These are phyloP conservation scores for Torulaspora indica DNA, from an alignment of 805 yeast genomes.

Conservation along the genomic window DNA sequence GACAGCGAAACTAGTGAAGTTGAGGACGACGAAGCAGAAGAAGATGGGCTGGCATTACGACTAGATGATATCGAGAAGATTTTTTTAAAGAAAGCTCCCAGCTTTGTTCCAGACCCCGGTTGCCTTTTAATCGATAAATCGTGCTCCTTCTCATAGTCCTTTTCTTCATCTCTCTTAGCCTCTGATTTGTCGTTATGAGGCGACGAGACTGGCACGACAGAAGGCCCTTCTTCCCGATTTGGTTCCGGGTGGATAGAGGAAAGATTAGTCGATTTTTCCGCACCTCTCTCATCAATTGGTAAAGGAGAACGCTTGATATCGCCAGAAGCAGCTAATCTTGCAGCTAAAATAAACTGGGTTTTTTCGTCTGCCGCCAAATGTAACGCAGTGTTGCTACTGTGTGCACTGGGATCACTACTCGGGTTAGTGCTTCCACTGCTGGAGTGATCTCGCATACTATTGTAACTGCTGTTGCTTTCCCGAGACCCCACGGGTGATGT, in stretches of 20 bases:
- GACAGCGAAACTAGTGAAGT: neutral
- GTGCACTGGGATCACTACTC: slow-evolving; percentile 11
- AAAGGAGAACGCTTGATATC: no score
- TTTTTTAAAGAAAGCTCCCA: slow-evolving; percentile 16
- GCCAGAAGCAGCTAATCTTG: no score
- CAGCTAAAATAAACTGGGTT: neutral
- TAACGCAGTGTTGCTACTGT: slow-evolving; percentile 8
- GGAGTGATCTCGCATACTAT: slow-evolving; percentile 15
- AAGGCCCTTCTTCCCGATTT: no score
- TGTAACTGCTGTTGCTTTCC: slow-evolving; percentile 14
- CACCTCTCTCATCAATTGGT: no score
- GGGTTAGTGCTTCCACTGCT: slow-evolving; percentile 8
- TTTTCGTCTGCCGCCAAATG: neutral
- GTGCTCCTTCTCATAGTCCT: neutral
- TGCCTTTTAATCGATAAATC: neutral
- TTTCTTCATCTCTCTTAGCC: neutral
- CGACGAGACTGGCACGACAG: no score
- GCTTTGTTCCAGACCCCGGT: slow-evolving; percentile 6
- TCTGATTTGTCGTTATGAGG: no score
- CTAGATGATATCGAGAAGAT: slow-evolving; percentile 11
- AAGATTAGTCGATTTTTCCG: no score
- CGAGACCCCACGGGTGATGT: slow-evolving; percentile 7
- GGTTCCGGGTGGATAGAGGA: no score
- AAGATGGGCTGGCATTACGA: neutral
- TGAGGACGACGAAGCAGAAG: slow-evolving; percentile 1